Evolutionary conservation across 495 filamentous ascomycete genomes (phyloP).

Genomic region (Annulohypoxylon stygium): DNA sequence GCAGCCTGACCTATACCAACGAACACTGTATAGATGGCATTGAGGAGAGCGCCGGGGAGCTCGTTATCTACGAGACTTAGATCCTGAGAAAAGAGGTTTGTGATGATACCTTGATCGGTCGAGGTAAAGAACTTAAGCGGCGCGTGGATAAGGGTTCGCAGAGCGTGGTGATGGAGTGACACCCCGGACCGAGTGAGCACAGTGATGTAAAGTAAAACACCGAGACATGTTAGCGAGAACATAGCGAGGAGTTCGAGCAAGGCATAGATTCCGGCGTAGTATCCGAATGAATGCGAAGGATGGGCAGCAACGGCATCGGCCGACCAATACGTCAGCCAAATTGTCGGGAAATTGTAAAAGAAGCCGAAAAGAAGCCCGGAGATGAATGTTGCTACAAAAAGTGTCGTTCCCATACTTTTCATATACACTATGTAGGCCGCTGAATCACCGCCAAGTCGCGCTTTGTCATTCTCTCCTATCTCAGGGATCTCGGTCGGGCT

Average conservation of each 20-base stretch:
- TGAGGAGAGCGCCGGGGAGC: conserved; percentile 33
- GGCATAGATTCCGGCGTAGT: conserved; percentile 55
- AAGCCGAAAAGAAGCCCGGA: conserved; percentile 50
- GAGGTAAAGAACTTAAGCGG: conserved; percentile 56
- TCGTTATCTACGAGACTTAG: conserved; percentile 59
- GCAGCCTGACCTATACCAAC: conserved; percentile 46
- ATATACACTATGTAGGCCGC: conserved; percentile 55
- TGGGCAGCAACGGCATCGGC: conserved; percentile 45
- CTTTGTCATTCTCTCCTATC: background rate
- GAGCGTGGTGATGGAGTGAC: conserved; percentile 46
- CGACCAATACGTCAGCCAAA: conserved; percentile 59
- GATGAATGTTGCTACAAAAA: conserved; percentile 33
- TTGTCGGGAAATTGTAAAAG: conserved; percentile 53
- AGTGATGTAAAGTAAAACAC: conserved; percentile 27
- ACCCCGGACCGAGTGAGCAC: conserved; percentile 40
- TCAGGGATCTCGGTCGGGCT: background rate
- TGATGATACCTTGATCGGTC: conserved; percentile 59
- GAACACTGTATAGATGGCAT: conserved; percentile 38
- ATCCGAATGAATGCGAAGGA: conserved; percentile 49
- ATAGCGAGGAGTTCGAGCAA: conserved; percentile 47
- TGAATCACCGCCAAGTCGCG: conserved; percentile 42
- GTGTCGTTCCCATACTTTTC: conserved; percentile 52
- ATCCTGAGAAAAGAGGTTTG: conserved; percentile 63
- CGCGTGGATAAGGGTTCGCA: conserved; percentile 46
- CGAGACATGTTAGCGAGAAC: conserved; percentile 30